Percentiles rank a stretch among this genome's conserved stretches.
phyloP scores from a whole-genome alignment of 2,329 filamentous ascomycete genomes.

The Ascomycota sp. region DNA sequence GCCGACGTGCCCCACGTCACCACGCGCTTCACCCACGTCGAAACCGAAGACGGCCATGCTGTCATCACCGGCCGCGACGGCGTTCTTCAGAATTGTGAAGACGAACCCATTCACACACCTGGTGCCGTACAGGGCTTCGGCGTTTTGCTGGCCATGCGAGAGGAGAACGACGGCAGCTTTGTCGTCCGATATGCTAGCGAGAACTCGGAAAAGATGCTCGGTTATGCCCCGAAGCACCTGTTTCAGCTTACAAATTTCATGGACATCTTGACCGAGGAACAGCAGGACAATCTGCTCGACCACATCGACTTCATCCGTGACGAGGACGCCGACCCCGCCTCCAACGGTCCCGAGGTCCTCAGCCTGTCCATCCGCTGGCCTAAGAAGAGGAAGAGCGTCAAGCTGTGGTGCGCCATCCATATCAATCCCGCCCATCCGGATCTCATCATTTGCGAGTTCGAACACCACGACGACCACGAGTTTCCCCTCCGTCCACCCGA shows the following conservation, averaged over 20 bases:
- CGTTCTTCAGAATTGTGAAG: slow-evolving; percentile 59
- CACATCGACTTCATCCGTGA: slow-evolving; percentile 76
- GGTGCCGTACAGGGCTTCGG: slow-evolving; percentile 67
- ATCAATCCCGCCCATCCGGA: slow-evolving; percentile 44
- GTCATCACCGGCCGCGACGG: slow-evolving; percentile 62
- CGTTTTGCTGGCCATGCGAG: slow-evolving; percentile 48
- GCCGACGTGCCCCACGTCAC: slow-evolving; percentile 32
- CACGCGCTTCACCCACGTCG: slow-evolving; percentile 54
- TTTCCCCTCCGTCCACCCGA: slow-evolving; percentile 43
- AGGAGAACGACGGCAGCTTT: slow-evolving; percentile 45
- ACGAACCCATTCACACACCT: slow-evolving; percentile 75
- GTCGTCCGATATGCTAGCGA: slow-evolving; percentile 57
- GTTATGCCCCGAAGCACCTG: slow-evolving; percentile 53
- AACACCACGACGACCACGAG: slow-evolving; percentile 52
- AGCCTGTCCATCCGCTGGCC: slow-evolving; percentile 47
- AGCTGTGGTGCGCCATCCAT: slow-evolving; percentile 77
- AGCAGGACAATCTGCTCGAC: slow-evolving; percentile 61
- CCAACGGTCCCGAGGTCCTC: slow-evolving; percentile 71
- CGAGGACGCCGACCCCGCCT: slow-evolving; percentile 50
- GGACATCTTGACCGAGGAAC: slow-evolving; percentile 67
- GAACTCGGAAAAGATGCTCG: slow-evolving; percentile 53
- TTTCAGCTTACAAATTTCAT: slow-evolving; percentile 56
- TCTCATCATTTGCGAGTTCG: slow-evolving; percentile 69
- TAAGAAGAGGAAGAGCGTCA: slow-evolving; percentile 28
- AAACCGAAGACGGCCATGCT: slow-evolving; percentile 57